A percentile compares a stretch with the other conserved stretches of the same genome.
These are phyloP conservation scores for Pseudocercospora pini-densiflorae DNA, from an alignment of 2,329 filamentous ascomycete genomes.

Conservation along the genomic window DNA sequence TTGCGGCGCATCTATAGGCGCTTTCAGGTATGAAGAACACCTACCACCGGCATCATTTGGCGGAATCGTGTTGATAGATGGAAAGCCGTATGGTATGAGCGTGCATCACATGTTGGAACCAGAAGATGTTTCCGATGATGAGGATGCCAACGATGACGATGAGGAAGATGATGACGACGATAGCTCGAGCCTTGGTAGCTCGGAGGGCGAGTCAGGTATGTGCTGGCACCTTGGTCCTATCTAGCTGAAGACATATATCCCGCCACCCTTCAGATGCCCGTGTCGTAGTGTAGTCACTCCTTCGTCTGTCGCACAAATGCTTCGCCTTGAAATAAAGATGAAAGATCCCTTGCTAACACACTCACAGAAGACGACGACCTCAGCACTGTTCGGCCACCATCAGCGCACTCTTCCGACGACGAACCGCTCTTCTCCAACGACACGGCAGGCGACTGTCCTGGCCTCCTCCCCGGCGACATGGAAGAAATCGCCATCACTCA, in stretches of 20 bases:
- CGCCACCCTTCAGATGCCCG: background rate
- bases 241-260: conserved; percentile 4
- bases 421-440: conserved; percentile 20
- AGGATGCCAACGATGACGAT: conserved; percentile 39
- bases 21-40: conserved; percentile 83
- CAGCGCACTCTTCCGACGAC: conserved; percentile 32
- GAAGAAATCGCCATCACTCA: conserved; percentile 85
- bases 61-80: conserved; percentile 82
- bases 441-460: conserved; percentile 70
- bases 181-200: conserved; percentile 42
- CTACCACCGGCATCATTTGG: conserved; percentile 90
- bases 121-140: conserved; percentile 56
- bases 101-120: conserved; percentile 93
- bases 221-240: background rate
- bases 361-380: conserved; percentile 63
- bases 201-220: conserved; percentile 46
- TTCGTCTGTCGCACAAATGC: background rate
- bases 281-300: background rate
- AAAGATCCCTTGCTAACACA: conserved; percentile 37
- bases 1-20: conserved; percentile 91
- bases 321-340: conserved; percentile 43
- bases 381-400: conserved; percentile 39
- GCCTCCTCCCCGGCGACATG: conserved; percentile 74
- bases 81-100: conserved; percentile 88
- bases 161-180: conserved; percentile 42